Evolutionary conservation across 352 stramenopile species (phyloP), one percentile per base, ranked within the genome.

Genomic region (Paralagenidium karlingii): DNA sequence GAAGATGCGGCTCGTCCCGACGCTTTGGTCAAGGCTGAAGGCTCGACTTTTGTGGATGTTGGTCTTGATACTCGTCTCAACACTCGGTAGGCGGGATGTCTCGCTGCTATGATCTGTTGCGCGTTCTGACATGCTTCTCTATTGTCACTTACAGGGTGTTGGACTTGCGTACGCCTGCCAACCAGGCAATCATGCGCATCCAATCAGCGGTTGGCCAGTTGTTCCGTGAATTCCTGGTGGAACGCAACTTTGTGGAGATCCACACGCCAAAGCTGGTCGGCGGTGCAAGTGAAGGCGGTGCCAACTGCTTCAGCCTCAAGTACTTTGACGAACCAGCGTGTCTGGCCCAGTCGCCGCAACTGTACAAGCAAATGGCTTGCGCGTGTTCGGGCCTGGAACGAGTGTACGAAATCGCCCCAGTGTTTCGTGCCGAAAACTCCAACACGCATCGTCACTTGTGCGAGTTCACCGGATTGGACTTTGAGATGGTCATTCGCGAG

Each of bases 401-500:
- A 36, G 95, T 99, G 32, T 98, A 98, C 70, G 90, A 99, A 65
- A 95, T 99, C 49, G 96, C 94, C 12, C 96, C 96, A 5, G 96
- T 99, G 7, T 99, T 99, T 63, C 91, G 96, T 57, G 96, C 96
- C 5, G 96, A 99, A 68, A 98, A 99, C 67, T 97, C 82, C 38
- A 97, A 99, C 67, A 99, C 96, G 27, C 78, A 96, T 55, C 81
- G 96, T 51, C 96, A 99, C 73, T 91, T 99, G 67, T 99, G 95
- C 68, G 96, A 99, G 70, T 99, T 99, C 61, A 98, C 96, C 50
- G 96, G 96, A 26, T 80, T 99, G 33, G 96, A 99, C 68, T 75
- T 99, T 34, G 96, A 99, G 65, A 99, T 99, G 96, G 85, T 85
- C 30, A 98, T 99, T 70, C 94, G 98, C 53, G 94, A 99, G 58